Evolutionary conservation across 805 yeast species (phyloP), one percentile per base, ranked within the genome.

Genomic region (Kurtzmaniella cleridarum): DNA sequence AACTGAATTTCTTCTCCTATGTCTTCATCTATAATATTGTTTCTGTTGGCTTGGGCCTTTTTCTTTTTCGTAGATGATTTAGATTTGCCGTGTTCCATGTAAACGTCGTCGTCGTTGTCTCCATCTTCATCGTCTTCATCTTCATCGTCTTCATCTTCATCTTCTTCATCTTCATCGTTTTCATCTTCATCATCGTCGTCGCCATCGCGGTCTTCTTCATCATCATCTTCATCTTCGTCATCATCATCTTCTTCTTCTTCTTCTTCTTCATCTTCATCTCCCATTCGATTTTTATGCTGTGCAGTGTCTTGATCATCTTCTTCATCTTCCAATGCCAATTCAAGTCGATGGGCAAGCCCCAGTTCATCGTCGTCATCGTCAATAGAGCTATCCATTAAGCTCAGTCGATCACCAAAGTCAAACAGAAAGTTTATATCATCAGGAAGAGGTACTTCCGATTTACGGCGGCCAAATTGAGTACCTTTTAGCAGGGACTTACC

Each of bases 1-100:
- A 28, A 41, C 42, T 31, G 41, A 14, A 59, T 49, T 32, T 75
- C 84, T 53, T 79, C 85, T 15, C 85, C 85, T 18, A 78, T 66
- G 55, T 78, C 84, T 52, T 78, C 85, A 34, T 76, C 76, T 20
- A 20, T 20, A 20, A 20, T 20, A 20, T 5, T 5, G 24, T 20
- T 5, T 20, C 24, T 8, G 8, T 20, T 8, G 5, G 5, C 24
- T 33, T 69, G 66, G 8, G 60, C 47, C 13, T 18, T 16, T 44
- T 40, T 15, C 43, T 37, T 34, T 46, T 49, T n/a, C n/a, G n/a
- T n/a, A n/a, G n/a, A n/a, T n/a, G n/a, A n/a, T n/a, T n/a, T n/a
- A n/a, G n/a, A n/a, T n/a, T n/a, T n/a, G n/a, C n/a, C n/a, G n/a
- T n/a, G n/a, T n/a, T n/a, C n/a, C n/a, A n/a, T n/a, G n/a, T n/a